Evolutionary conservation across 495 filamentous ascomycete genomes (phyloP).

Genomic region (Symbiotaphrina buchneri): DNA sequence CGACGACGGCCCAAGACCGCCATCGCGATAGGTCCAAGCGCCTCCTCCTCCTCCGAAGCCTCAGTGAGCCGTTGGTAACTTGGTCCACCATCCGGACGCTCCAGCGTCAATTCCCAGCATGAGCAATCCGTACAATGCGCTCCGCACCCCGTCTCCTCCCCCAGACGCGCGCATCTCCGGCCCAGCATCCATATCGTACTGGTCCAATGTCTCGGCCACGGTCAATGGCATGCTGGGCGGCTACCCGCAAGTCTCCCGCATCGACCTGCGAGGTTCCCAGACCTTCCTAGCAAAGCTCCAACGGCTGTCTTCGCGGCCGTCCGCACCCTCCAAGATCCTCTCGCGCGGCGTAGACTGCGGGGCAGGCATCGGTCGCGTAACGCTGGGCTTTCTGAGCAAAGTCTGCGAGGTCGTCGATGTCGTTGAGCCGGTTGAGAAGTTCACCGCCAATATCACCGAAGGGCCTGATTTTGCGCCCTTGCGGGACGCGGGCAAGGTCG

Average conservation of each 20-base stretch:
- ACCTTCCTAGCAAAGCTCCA: conserved; percentile 61
- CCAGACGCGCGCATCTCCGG: conserved; percentile 26
- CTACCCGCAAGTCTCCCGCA: conserved; percentile 44
- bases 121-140: too few relatives aligned
- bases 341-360: conserved; percentile 30
- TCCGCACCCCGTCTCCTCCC: too few relatives aligned
- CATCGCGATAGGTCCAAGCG: too few relatives aligned
- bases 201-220: conserved; percentile 46
- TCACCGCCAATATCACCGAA: conserved; percentile 22
- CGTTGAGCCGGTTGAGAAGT: conserved; percentile 37
- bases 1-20: too few relatives aligned
- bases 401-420: conserved; percentile 30
- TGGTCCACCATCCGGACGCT: too few relatives aligned
- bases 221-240: conserved; percentile 71
- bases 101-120: too few relatives aligned
- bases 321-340: conserved; percentile 2
- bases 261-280: conserved; percentile 56
- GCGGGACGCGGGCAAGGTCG: conserved; percentile 15
- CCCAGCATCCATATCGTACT: conserved; percentile 36
- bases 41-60: too few relatives aligned
- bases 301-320: conserved; percentile 7
- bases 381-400: conserved; percentile 27
- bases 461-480: conserved; percentile 10
- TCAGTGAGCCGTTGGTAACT: too few relatives aligned
- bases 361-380: conserved; percentile 40